Conservation (phyloP, 768 basidiomycete species). For the Trametes punicea region DNA sequence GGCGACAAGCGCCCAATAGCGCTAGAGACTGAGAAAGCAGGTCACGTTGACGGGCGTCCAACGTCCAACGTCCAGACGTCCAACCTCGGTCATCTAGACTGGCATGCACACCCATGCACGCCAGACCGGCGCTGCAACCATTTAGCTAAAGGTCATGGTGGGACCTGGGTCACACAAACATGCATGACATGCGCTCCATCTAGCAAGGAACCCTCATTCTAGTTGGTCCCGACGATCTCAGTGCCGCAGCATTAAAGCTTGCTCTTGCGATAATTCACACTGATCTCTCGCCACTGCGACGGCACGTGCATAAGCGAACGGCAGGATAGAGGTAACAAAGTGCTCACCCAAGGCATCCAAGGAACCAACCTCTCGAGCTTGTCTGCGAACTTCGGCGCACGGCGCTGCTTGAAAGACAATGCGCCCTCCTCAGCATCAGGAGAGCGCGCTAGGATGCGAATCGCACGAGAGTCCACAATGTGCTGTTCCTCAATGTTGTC, state of each 20-base stretch:
- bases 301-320: neutral
- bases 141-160: too few relatives aligned
- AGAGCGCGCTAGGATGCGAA: constrained; percentile 37
- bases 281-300: constrained; percentile 38
- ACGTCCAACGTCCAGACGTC: too few relatives aligned
- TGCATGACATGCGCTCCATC: too few relatives aligned
- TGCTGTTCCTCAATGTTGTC: constrained; percentile 52
- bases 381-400: constrained; percentile 44
- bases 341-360: constrained; percentile 53
- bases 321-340: neutral
- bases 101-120: too few relatives aligned
- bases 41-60: too few relatives aligned
- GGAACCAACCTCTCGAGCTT: constrained; percentile 32
- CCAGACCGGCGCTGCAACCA: too few relatives aligned
- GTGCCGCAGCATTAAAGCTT: constrained; percentile 34
- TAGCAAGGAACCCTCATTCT: too few relatives aligned
- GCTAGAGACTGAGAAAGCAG: too few relatives aligned
- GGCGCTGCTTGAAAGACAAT: constrained; percentile 45
- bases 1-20: too few relatives aligned
- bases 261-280: constrained; percentile 33
- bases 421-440: constrained; percentile 48
- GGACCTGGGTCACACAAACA: too few relatives aligned
- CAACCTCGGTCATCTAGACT: too few relatives aligned
- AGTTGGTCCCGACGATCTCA: too few relatives aligned
- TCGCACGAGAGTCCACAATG: constrained; percentile 47